Conservation (phyloP, 1,139 yeast species). For the Blastobotrys capitulatus region DNA sequence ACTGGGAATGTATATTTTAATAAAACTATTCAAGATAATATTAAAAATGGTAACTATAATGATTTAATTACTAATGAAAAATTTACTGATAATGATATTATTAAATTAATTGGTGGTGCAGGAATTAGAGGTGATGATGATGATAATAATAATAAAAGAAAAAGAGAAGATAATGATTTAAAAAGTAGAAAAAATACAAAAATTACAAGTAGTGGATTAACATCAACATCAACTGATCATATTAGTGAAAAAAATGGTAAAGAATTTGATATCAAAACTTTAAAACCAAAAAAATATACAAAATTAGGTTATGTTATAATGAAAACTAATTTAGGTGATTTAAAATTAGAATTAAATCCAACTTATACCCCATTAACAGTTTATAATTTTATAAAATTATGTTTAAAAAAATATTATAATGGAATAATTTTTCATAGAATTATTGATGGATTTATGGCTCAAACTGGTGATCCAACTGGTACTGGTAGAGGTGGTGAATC, state of each 20-base stretch:
- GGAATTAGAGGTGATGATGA: constrained; percentile 16
- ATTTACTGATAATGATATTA: constrained; percentile 29
- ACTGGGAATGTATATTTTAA: constrained; percentile 34
- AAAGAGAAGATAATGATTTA: background rate
- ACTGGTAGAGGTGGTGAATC: constrained; percentile 41
- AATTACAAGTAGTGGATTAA: constrained; percentile 32
- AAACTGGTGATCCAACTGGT: constrained; percentile 49
- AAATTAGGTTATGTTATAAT: constrained; percentile 33
- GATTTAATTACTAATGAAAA: constrained; percentile 33
- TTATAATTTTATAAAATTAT: constrained; percentile 41
- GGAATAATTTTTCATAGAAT: constrained; percentile 44
- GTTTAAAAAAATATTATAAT: constrained; percentile 38
- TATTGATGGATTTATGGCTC: constrained; percentile 46
- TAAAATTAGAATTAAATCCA: constrained; percentile 37
- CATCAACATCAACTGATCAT: constrained; percentile 33
- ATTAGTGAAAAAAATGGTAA: no score
- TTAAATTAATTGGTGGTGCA: constrained; percentile 28
- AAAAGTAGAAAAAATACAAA: background rate
- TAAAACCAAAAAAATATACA: constrained; percentile 29
- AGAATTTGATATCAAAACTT: constrained; percentile 15
- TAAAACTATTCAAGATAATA: constrained; percentile 30
- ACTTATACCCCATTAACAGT: constrained; percentile 41
- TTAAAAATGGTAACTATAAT: constrained; percentile 28
- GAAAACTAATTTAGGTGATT: constrained; percentile 39
- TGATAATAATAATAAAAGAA: constrained; percentile 1